These are phyloP conservation scores for Cicer pinnatifidum DNA, from an alignment of 306 rosid species.

Conservation along the genomic window DNA sequence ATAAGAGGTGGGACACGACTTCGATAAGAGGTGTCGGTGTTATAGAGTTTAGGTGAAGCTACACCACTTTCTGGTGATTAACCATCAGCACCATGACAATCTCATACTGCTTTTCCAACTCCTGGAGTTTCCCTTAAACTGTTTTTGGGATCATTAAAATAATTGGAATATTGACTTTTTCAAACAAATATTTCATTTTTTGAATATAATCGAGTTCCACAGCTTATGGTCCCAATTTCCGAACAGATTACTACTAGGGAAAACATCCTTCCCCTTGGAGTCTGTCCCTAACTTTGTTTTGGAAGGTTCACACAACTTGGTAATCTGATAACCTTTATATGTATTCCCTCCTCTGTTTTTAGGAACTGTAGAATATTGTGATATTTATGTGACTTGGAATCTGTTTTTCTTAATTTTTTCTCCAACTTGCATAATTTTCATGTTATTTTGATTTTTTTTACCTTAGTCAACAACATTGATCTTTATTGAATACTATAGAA, in stretches of 20 bases:
- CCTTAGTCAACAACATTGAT: neutral
- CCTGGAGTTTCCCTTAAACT: conserved; percentile 14
- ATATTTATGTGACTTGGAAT: neutral
- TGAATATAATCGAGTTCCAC: neutral
- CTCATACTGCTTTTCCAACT: conserved; percentile 12
- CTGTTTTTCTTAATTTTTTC: neutral
- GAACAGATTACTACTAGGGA: neutral
- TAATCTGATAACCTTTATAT: neutral
- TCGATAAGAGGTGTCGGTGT: too few relatives aligned
- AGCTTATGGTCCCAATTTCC: conserved; percentile 22
- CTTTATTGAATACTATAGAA: neutral
- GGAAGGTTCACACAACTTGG: neutral
- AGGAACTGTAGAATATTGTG: neutral
- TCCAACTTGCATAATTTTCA: neutral
- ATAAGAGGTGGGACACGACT: too few relatives aligned
- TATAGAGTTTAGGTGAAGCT: neutral
- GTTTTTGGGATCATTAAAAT: neutral
- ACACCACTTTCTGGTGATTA: neutral
- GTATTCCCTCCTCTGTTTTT: neutral
- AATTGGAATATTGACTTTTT: neutral
- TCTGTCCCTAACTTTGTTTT: neutral
- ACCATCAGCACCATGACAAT: neutral
- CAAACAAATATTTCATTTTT: neutral
- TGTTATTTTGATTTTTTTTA: neutral
- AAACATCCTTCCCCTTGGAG: neutral